Evolutionary conservation across 179 eudicot species (phyloP), one percentile per base, ranked within the genome.

Genomic region (Amaranthus tricolor): DNA sequence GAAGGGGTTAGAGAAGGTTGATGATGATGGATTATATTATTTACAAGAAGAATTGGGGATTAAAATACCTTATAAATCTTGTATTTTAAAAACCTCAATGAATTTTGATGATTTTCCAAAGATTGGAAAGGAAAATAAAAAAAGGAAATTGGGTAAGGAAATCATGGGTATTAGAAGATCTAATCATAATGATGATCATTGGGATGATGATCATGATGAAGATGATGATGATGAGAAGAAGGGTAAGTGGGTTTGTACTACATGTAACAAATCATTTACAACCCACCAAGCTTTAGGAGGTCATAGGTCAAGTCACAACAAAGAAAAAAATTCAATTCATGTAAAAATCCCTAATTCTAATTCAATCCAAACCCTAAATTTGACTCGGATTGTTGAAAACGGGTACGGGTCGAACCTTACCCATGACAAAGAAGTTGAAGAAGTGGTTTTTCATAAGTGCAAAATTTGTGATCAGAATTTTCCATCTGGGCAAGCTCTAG

Each of bases 261-360:
- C 81, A 14, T 84, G 86, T 68, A 69, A 49, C n/a, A 84, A 73
- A 50, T 17, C 56, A 19, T 84, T 84, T 52, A 43, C 74, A 6
- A 81, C 77, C 1, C 74, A 76, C n/a, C 84, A 81, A 73, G 84
- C 86, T 47, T 64, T 84, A 62, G 86, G 86, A 0, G 86, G 86
- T 51, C 86, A 84, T 68, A 68, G 74, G 58, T 84, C 86, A 49
- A 81, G 84, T 53, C 84, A 84, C 71, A 75, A 81, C 54, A 73
- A 70, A 59, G 80, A 74, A 53, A 81, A 74, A 20, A 49, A 72
- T 7, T 13, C 55, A 62, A 14, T 7, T 19, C 51, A 73, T 40
- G 20, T 8, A 48, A 17, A 72, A 20, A 31, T 2, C 21, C 43
- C 48, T 50, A 54, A 54, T 7, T 15, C 58, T 12, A 14, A 15